Evolutionary conservation across 495 filamentous ascomycete genomes (phyloP), one percentile per base, ranked within the genome.

Genomic region (Xylaria venustula): DNA sequence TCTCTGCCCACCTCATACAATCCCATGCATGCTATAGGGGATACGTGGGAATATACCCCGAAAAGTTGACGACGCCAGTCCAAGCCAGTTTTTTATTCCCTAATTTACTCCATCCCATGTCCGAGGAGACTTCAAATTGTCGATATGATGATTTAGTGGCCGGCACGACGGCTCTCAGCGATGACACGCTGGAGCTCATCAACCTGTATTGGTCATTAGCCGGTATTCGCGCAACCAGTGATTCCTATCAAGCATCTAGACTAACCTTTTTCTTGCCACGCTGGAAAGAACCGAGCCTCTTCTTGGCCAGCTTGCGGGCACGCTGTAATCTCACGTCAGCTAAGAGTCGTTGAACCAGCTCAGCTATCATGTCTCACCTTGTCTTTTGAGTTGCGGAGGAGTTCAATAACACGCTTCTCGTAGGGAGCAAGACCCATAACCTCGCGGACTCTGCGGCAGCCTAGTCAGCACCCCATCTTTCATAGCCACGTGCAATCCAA

Each of bases 251-350:
- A 7, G 30, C 36, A n/a, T 46, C 2, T n/a, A 3, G 5, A 61
- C 58, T 36, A 15, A 61, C 58, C 92, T 98, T 98, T 73, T 85
- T 85, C 93, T 98, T 98, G 67, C 93, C 94, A 73, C 94, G 92
- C 71, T 87, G 87, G 80, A 96, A 98, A 69, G 94, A 97, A 71
- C 94, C 94, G 83, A 98, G 93, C 85, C 94, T 85, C 89, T 96
- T 97, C 93, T 98, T 98, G 67, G 94, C 94, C 73, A 97, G 89
- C 87, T 98, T 98, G 66, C 94, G 85, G 64, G 94, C 94, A 81
- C 94, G 91, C 90, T 61, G 15, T 19, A 48, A 1, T 34, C 30
- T 5, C 11, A 11, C n/a, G 30, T 34, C 5, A 34, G 30, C 30
- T 11, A 34, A 34, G 30, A 34, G 11, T 5, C 30, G 5, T 34